Percentiles rank a stretch among this genome's conserved stretches.
Evolutionary conservation across 192 early-diverging fungal species (phyloP).

Genomic region (Coemansia sp.): DNA sequence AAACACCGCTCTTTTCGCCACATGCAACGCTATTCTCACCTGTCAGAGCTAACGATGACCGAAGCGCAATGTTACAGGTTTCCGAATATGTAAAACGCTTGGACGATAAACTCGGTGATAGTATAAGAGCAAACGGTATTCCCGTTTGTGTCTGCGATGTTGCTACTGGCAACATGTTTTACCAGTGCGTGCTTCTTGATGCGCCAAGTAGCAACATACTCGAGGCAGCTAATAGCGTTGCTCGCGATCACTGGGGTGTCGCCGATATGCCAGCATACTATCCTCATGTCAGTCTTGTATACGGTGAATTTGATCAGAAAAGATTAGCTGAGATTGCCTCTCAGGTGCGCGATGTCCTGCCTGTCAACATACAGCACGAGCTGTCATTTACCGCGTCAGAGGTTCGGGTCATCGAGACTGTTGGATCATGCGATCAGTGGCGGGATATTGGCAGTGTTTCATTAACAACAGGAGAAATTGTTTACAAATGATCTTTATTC

Average conservation of each 20-base stretch:
- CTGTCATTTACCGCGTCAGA: slow-evolving; percentile 28
- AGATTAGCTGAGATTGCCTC: slow-evolving; percentile 3
- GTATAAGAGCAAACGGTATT: slow-evolving; percentile 5
- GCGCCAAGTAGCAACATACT: slow-evolving; percentile 1
- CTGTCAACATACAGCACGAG: slow-evolving; percentile 4
- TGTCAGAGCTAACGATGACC: slow-evolving; percentile 18
- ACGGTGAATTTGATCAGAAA: slow-evolving; percentile 11
- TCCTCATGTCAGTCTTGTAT: slow-evolving; percentile 40
- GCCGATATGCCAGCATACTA: slow-evolving; percentile 11
- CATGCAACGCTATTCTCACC: slow-evolving; percentile 40
- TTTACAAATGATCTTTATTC: too few species aligned
- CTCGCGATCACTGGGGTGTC: slow-evolving; percentile 27
- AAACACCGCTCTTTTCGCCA: slow-evolving; percentile 19
- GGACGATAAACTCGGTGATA: slow-evolving; percentile 6
- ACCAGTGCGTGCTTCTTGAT: slow-evolving; percentile 38
- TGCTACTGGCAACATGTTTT: slow-evolving; percentile 17
- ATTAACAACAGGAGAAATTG: not conserved
- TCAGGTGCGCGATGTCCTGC: slow-evolving; percentile 12
- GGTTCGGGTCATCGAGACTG: slow-evolving; percentile 22
- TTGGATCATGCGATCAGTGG: slow-evolving; percentile 29
- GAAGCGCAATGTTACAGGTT: slow-evolving; percentile 15
- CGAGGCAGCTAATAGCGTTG: slow-evolving; percentile 16
- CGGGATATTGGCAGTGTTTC: slow-evolving; percentile 26
- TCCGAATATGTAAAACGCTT: slow-evolving; percentile 11
- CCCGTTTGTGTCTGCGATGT: slow-evolving; percentile 9